phyloP scores from a whole-genome alignment of 2,329 filamentous ascomycete genomes.

The Davidsoniella neocaledoniae region DNA sequence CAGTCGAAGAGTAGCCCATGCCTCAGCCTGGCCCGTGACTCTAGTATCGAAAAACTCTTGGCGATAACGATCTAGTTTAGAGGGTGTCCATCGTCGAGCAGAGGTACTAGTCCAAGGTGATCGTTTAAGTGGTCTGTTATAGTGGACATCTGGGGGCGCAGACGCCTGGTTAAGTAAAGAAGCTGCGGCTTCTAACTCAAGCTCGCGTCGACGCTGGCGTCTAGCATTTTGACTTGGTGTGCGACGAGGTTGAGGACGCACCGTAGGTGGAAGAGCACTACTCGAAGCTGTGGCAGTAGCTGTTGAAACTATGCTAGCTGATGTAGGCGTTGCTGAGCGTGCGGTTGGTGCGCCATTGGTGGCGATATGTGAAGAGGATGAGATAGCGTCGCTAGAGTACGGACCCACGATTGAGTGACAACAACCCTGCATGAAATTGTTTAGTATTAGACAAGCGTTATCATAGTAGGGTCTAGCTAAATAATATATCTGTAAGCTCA shows the following conservation, averaged over 20 bases:
- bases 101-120: slow-evolving; percentile 39
- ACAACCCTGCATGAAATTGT: neutral
- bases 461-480: neutral
- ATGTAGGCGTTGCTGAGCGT: neutral
- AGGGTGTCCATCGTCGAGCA: slow-evolving; percentile 48
- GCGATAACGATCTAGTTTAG: slow-evolving; percentile 52
- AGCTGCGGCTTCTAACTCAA: slow-evolving; percentile 10
- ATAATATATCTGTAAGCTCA: neutral
- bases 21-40: slow-evolving; percentile 57
- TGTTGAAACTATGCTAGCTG: no score
- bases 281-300: no score
- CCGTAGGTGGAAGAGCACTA: no score
- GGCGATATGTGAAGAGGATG: neutral
- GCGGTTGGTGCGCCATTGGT: neutral
- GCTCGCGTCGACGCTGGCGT: neutral
- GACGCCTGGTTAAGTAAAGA: slow-evolving; percentile 20
- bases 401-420: slow-evolving; percentile 1
- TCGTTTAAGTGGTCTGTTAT: slow-evolving; percentile 50
- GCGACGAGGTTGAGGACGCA: neutral
- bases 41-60: slow-evolving; percentile 80
- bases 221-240: neutral
- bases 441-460: no score
- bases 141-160: slow-evolving; percentile 17
- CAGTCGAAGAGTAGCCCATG: slow-evolving; percentile 61
- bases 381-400: neutral